Evolutionary conservation across 2,329 filamentous ascomycete species (phyloP).

Genomic region (Colletotrichum sojae): DNA sequence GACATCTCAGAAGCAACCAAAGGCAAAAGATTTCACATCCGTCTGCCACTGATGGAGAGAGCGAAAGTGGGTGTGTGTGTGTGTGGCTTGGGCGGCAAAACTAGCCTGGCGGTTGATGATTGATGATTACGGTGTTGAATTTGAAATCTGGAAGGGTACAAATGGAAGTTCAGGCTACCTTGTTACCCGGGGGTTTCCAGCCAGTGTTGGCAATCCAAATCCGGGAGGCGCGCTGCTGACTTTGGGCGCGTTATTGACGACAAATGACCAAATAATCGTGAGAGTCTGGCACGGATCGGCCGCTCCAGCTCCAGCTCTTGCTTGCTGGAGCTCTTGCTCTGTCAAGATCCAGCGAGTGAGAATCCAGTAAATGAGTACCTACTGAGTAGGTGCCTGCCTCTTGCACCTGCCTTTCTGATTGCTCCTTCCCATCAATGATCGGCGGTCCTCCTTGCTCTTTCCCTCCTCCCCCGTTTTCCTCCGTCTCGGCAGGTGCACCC

Average conservation of each 20-base stretch:
- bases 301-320: not conserved
- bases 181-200: too few relatives aligned
- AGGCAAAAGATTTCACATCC: slow-evolving; percentile 4
- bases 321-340: too few relatives aligned
- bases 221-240: too few relatives aligned
- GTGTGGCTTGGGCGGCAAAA: slow-evolving; percentile 31
- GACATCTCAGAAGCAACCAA: slow-evolving; percentile 16
- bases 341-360: too few relatives aligned
- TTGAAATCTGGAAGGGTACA: not conserved
- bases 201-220: too few relatives aligned
- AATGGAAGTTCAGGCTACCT: too few relatives aligned
- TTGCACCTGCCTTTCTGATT: slow-evolving; percentile 7
- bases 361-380: too few relatives aligned
- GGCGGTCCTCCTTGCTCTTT: slow-evolving; percentile 12
- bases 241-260: not conserved
- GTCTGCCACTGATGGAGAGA: slow-evolving; percentile 1
- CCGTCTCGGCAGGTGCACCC: not conserved
- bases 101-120: slow-evolving; percentile 11
- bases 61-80: too few relatives aligned
- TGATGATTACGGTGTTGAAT: not conserved
- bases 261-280: slow-evolving; percentile 22
- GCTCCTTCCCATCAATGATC: slow-evolving; percentile 27
- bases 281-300: slow-evolving; percentile 19
- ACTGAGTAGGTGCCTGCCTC: not conserved
- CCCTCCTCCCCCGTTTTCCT: not conserved